Conservation (phyloP, 495 filamentous ascomycete genomes). For the Usnea hakonensis region DNA sequence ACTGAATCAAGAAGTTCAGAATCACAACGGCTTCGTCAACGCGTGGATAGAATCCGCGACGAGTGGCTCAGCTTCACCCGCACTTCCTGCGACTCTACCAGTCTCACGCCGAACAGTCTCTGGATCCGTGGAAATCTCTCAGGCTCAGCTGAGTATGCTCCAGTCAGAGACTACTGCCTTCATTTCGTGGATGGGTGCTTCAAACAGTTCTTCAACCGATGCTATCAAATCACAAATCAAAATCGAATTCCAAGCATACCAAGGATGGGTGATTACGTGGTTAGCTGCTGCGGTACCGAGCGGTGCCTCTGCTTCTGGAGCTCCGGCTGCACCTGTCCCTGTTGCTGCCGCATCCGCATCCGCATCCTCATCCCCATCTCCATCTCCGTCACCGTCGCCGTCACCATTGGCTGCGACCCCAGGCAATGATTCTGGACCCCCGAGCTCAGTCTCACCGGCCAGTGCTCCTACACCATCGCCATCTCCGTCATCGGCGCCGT, state of each 20-base stretch:
- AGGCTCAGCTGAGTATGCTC: neutral
- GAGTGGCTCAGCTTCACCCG: conserved; percentile 1
- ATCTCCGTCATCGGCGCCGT: neutral
- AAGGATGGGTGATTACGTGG: conserved; percentile 20
- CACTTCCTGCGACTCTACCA: neutral
- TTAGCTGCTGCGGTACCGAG: conserved; percentile 5
- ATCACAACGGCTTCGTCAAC: conserved; percentile 18
- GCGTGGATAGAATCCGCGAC: conserved; percentile 11
- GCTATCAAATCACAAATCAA: neutral
- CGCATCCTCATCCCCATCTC: no score
- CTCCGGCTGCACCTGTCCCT: neutral
- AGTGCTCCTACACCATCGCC: no score
- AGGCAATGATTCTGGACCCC: neutral
- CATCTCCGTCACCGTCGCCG: no score
- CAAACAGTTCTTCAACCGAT: neutral
- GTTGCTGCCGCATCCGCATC: conserved; percentile 3
- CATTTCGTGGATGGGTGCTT: neutral
- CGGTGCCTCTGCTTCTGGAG: conserved; percentile 4
- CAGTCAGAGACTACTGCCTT: neutral
- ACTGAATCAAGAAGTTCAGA: conserved; percentile 19
- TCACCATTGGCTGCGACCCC: neutral
- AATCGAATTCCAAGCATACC: conserved; percentile 8
- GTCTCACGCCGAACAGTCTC: neutral
- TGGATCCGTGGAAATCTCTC: neutral
- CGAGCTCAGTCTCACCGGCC: neutral